phyloP scores from a whole-genome alignment of 805 yeast genomes.

The Candida rishiriensis region DNA sequence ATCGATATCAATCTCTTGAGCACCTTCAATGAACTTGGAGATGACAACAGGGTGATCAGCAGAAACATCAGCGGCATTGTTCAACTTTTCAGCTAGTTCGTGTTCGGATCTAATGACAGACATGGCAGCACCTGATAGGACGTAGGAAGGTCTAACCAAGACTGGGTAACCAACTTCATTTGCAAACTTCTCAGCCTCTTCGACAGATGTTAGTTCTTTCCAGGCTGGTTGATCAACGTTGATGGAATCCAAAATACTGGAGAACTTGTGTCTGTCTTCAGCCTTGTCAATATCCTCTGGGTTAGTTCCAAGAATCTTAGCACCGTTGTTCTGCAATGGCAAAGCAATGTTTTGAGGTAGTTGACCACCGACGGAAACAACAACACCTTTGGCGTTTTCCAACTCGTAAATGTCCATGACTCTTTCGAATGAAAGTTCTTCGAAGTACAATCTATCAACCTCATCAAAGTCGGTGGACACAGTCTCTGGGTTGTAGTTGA shows the following conservation, averaged over 20 bases:
- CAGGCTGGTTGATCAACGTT: constrained; percentile 96
- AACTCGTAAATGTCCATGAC: constrained; percentile 96
- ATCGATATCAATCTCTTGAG: constrained; percentile 95
- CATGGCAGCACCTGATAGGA: constrained; percentile 98
- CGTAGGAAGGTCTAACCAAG: constrained; percentile 95
- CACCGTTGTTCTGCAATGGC: constrained; percentile 72
- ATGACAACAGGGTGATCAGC: constrained; percentile 97
- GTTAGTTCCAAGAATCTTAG: constrained; percentile 86
- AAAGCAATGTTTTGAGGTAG: constrained; percentile 96
- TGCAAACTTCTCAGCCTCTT: constrained; percentile 84
- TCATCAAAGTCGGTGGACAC: constrained; percentile 98
- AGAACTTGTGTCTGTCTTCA: constrained; percentile 97
- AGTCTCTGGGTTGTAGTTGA: constrained; percentile 97
- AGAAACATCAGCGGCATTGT: constrained; percentile 87
- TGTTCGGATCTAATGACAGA: constrained; percentile 76
- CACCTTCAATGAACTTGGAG: constrained; percentile 92
- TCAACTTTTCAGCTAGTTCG: constrained; percentile 78
- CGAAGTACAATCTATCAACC: constrained; percentile 95
- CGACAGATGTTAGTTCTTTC: constrained; percentile 88
- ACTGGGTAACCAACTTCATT: constrained; percentile 89
- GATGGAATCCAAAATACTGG: constrained; percentile 87
- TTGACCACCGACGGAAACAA: constrained; percentile 97
- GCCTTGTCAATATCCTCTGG: constrained; percentile 96
- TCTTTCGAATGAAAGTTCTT: constrained; percentile 91
- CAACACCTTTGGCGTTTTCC: constrained; percentile 85